Percentiles rank a stretch among this genome's conserved stretches.
phyloP scores from a whole-genome alignment of 352 stramenopile genomes.

The Nannochloropsis limnetica region DNA sequence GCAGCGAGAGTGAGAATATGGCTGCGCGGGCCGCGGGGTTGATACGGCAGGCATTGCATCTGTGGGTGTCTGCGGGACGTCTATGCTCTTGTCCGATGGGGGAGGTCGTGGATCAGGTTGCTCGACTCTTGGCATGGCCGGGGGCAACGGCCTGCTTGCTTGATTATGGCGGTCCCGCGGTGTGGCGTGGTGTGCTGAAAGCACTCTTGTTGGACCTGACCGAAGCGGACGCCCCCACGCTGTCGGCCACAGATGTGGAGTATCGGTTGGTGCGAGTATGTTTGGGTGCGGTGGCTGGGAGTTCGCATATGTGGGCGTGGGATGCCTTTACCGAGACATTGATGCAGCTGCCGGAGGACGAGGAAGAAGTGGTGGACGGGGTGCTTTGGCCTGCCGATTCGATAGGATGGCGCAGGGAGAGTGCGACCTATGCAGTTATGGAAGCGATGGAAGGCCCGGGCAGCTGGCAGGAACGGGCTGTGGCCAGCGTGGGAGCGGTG shows the following conservation, averaged over 20 bases:
- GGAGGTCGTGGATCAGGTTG: background rate
- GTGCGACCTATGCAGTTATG: background rate
- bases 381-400: slow-evolving; percentile 14
- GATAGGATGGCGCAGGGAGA: background rate
- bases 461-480: background rate
- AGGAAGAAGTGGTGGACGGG: background rate
- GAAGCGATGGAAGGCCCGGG: background rate
- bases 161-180: background rate
- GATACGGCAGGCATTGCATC: background rate
- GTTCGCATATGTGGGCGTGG: background rate
- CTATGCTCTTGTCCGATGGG: background rate
- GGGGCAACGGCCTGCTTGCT: background rate
- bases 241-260: background rate
- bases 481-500: background rate
- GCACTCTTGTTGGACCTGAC: slow-evolving; percentile 1
- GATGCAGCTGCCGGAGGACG: slow-evolving; percentile 13
- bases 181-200: background rate
- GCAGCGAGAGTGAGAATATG: background rate
- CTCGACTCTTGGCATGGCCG: background rate
- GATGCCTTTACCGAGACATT: background rate
- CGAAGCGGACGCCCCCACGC: background rate
- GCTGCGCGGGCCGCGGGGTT: background rate
- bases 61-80: background rate
- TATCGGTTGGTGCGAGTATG: slow-evolving; percentile 15
- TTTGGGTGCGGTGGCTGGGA: background rate